Evolutionary conservation across 179 eudicot genomes (phyloP), one percentile per base, ranked within the genome.

Genomic region (Pouteria campechiana): DNA sequence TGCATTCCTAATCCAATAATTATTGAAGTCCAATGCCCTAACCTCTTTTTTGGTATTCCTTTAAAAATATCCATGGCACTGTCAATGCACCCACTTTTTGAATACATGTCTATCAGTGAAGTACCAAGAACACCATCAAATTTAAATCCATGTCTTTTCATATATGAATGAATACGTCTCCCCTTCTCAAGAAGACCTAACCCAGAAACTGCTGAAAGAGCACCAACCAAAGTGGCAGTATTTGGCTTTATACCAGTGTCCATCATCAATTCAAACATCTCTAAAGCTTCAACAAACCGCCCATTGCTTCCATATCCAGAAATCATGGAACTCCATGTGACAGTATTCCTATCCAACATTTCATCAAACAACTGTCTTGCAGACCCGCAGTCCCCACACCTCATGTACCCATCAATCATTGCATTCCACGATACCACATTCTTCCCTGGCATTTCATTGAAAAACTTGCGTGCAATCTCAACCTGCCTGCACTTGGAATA

Each of bases 391-490:
- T 57, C 44, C 33, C 59, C 55, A 0, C 30, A 42, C 28, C 42
- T 57, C 63, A 57, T 57, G 41, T 57, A 57, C 55, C 55, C 63
- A 48, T 56, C 40, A 56, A 56, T 56, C 61, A 56, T 56, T 7
- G 54, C 61, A 39, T 56, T 56, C 61, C 61, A 57, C 2, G 63
- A 48, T 2, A 44, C 49, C n/a, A 57, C 22, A 14, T 34, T 57
- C 55, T 34, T 40, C 9, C 20, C 21, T 13, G 55, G 55, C 50
- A 48, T 48, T 6, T 22, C 22, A 41, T 48, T 38, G 35, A 57
- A 57, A 3, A 57, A 29, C 25, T 33, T 22, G 14, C 48, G 40
- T 7, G 62, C 62, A 11, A 46, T 54, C 17, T 40, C 20, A 38
- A 57, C 37, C 24, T 23, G 32, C n/a, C 55, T 55, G 42, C 36